These are phyloP conservation scores for Fonsecaea pugnacius DNA, from an alignment of 2,329 filamentous ascomycete genomes.

Conservation along the genomic window DNA sequence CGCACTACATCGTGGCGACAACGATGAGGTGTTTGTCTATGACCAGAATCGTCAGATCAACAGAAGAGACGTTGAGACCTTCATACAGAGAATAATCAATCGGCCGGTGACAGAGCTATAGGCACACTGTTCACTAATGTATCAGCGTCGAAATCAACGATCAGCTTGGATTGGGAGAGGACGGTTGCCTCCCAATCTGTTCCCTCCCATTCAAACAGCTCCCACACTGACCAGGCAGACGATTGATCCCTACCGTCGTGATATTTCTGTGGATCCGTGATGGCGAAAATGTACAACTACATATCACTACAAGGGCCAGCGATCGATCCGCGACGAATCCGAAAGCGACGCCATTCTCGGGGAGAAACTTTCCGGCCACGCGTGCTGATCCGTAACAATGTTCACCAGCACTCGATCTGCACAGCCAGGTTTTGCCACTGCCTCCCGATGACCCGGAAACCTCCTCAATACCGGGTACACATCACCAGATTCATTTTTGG, in stretches of 20 bases:
- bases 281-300: too few species aligned
- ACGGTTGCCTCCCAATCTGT: too few species aligned
- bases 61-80: not conserved
- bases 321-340: not conserved
- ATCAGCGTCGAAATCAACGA: not conserved
- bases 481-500: not conserved
- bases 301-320: too few species aligned
- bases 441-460: too few species aligned
- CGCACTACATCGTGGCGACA: not conserved
- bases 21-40: constrained; percentile 2
- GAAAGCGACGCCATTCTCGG: not conserved
- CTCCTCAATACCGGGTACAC: not conserved
- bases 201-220: too few species aligned
- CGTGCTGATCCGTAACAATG: not conserved
- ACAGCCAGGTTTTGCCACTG: too few species aligned
- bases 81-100: not conserved
- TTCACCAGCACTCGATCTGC: not conserved
- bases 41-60: constrained; percentile 2
- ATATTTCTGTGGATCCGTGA: too few species aligned
- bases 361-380: not conserved
- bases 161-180: not conserved
- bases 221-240: too few species aligned
- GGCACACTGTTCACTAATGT: not conserved
- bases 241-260: too few species aligned
- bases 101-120: not conserved